A percentile compares a stretch with the other conserved stretches of the same genome.
Conservation (phyloP, 2,329 filamentous ascomycete genomes). For the Cytospora schulzeri region DNA sequence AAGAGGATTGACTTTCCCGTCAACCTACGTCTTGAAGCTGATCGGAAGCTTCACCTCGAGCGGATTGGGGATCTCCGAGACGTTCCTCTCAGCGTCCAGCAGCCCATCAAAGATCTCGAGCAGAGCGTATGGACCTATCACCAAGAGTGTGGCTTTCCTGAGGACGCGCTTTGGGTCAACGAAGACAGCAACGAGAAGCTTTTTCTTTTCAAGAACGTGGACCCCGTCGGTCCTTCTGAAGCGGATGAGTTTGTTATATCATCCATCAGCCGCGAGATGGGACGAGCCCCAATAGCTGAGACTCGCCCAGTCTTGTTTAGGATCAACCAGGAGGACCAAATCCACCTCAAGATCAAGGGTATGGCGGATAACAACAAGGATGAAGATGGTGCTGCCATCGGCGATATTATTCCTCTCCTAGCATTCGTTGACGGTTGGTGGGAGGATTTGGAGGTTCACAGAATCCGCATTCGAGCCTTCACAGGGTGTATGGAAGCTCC, state of each 20-base stretch:
- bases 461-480: conserved; percentile 1
- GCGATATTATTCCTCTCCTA: background rate
- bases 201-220: conserved; percentile 39
- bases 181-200: conserved; percentile 9
- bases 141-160: conserved; percentile 37
- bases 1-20: conserved; percentile 1
- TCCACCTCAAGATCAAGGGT: conserved; percentile 16
- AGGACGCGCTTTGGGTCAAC: conserved; percentile 34
- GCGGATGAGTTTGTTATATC: conserved; percentile 38
- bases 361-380: background rate
- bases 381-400: background rate
- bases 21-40: background rate
- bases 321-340: conserved; percentile 8
- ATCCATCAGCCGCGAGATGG: conserved; percentile 22
- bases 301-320: conserved; percentile 22
- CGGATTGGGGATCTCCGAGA: background rate
- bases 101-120: background rate
- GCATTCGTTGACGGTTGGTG: conserved; percentile 21
- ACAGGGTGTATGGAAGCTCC: background rate
- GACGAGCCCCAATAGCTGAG: conserved; percentile 15
- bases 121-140: conserved; percentile 12
- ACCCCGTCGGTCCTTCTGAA: conserved; percentile 27
- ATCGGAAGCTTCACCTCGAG: background rate
- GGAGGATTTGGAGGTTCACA: background rate
- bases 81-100: background rate